Evolutionary conservation across 257 asterid species (phyloP).

Genomic region (Przewalskia tangutica): DNA sequence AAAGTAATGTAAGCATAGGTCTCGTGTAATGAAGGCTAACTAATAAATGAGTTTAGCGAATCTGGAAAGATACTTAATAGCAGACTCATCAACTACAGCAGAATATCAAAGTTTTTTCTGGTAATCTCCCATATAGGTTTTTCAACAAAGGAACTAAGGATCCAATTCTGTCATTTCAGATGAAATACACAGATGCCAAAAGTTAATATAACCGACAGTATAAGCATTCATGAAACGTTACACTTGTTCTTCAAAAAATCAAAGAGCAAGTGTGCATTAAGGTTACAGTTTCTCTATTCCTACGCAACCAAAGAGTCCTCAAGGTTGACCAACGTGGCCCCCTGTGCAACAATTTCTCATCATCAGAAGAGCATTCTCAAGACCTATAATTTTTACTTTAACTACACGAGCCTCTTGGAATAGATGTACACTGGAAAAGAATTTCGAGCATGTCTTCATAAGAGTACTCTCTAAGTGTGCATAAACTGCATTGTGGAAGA

Average conservation of each 20-base stretch:
- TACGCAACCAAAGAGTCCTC: background rate
- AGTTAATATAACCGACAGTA: background rate
- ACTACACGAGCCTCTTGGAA: background rate
- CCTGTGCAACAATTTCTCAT: background rate
- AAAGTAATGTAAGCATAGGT: conserved; percentile 10
- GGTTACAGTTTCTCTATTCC: background rate
- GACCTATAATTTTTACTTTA: background rate
- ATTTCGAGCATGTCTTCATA: background rate
- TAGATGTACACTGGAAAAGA: background rate
- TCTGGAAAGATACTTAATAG: background rate
- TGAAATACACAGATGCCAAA: background rate
- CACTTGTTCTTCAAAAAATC: background rate
- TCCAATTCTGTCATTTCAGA: background rate
- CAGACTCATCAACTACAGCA: background rate
- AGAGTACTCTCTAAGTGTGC: background rate
- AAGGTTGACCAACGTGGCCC: background rate
- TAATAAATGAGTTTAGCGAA: background rate
- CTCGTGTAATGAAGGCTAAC: background rate
- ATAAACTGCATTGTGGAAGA: background rate
- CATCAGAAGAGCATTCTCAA: conserved; percentile 1
- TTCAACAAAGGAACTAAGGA: background rate
- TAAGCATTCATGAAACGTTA: background rate
- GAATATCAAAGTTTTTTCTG: background rate
- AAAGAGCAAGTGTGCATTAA: background rate
- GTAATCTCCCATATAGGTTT: background rate